A percentile compares a stretch with the other conserved stretches of the same genome.
These are phyloP conservation scores for Eutypa lata DNA, from an alignment of 2,329 filamentous ascomycete species.

Conservation along the genomic window DNA sequence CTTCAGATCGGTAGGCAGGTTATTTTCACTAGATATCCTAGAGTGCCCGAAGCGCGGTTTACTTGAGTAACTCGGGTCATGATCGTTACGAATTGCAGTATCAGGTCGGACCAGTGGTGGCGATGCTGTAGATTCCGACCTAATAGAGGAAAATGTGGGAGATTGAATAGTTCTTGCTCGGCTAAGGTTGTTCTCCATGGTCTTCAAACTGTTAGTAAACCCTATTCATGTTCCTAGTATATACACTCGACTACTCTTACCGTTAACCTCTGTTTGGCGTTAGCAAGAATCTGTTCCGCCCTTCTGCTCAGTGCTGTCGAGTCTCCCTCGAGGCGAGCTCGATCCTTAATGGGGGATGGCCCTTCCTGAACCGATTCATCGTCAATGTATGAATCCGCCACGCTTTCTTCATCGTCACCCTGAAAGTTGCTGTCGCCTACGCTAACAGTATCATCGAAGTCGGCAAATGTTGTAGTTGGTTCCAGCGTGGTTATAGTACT, in stretches of 20 bases:
- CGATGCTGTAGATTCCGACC: slow-evolving; percentile 51
- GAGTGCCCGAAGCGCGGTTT: slow-evolving; percentile 44
- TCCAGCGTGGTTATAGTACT: slow-evolving; percentile 58
- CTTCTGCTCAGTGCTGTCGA: slow-evolving; percentile 77
- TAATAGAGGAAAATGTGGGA: slow-evolving; percentile 32
- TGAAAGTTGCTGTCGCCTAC: slow-evolving; percentile 65
- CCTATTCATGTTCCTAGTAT: not conserved
- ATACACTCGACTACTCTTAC: slow-evolving; percentile 51
- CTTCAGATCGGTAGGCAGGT: slow-evolving; percentile 42
- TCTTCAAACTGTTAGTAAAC: slow-evolving; percentile 47
- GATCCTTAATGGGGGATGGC: slow-evolving; percentile 20
- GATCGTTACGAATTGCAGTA: slow-evolving; percentile 32
- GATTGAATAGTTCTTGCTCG: slow-evolving; percentile 68
- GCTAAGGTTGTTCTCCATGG: slow-evolving; percentile 88
- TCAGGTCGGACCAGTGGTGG: slow-evolving; percentile 43
- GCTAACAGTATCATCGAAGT: slow-evolving; percentile 61
- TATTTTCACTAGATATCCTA: slow-evolving; percentile 61
- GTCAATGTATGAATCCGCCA: slow-evolving; percentile 55
- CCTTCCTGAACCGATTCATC: slow-evolving; percentile 36
- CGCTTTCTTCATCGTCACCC: slow-evolving; percentile 65
- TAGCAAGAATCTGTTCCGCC: slow-evolving; percentile 86
- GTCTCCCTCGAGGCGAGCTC: slow-evolving; percentile 54
- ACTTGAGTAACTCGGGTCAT: slow-evolving; percentile 19
- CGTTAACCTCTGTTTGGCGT: slow-evolving; percentile 84
- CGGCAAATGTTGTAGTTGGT: slow-evolving; percentile 44